Conservation (phyloP, 2,329 filamentous ascomycete species). For the Fusarium sororula region DNA sequence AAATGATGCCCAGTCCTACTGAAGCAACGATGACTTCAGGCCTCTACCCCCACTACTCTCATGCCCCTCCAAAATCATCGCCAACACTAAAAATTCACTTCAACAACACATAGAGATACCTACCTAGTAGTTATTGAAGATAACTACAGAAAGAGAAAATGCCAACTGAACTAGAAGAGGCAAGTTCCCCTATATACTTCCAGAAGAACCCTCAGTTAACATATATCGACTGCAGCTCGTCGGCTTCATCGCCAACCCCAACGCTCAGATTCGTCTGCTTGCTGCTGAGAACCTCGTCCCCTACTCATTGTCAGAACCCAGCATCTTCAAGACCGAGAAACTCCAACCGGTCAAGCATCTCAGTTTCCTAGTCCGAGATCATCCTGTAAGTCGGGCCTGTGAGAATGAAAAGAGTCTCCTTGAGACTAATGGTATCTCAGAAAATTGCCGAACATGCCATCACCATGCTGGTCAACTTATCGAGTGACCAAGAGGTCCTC, state of each 20-base stretch:
- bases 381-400: slow-evolving; percentile 66
- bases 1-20: slow-evolving; percentile 35
- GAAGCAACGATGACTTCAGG: slow-evolving; percentile 44
- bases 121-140: neutral
- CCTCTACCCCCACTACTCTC: slow-evolving; percentile 37
- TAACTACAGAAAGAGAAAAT: slow-evolving; percentile 53
- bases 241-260: slow-evolving; percentile 91
- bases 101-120: neutral
- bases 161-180: slow-evolving; percentile 81
- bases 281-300: slow-evolving; percentile 88
- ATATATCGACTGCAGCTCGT: slow-evolving; percentile 70
- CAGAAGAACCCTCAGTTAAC: neutral
- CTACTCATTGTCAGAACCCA: slow-evolving; percentile 76
- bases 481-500: slow-evolving; percentile 79
- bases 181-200: neutral
- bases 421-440: slow-evolving; percentile 52
- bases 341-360: slow-evolving; percentile 84
- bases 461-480: slow-evolving; percentile 88
- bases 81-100: slow-evolving; percentile 31
- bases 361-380: slow-evolving; percentile 86
- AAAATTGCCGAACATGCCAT: slow-evolving; percentile 93
- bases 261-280: slow-evolving; percentile 87
- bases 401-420: too few species aligned
- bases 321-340: slow-evolving; percentile 84
- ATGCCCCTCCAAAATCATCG: slow-evolving; percentile 43